Conservation (phyloP, 2,329 filamentous ascomycete genomes). For the Alternaria rosae region DNA sequence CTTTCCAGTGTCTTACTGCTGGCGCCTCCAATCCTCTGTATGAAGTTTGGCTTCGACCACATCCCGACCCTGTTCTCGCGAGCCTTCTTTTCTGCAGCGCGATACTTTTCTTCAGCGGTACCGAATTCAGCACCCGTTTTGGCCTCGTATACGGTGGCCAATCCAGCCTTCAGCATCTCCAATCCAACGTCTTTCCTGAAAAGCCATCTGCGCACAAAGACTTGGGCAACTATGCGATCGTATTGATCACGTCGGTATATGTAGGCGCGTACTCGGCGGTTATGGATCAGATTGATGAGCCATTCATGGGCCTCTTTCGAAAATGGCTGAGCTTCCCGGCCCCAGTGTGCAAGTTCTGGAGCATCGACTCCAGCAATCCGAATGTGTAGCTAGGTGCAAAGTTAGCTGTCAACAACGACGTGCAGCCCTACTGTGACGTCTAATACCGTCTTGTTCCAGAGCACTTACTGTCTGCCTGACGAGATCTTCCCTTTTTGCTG, state of each 20-base stretch:
- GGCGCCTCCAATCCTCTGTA: conserved; percentile 57
- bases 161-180: conserved; percentile 84
- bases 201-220: conserved; percentile 73
- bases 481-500: conserved; percentile 71
- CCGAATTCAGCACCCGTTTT: conserved; percentile 92
- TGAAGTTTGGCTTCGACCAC: conserved; percentile 66
- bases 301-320: conserved; percentile 81
- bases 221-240: conserved; percentile 86
- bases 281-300: conserved; percentile 75
- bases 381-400: conserved; percentile 73
- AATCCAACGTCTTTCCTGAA: conserved; percentile 82
- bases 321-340: conserved; percentile 83
- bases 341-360: conserved; percentile 92
- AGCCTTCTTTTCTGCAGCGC: conserved; percentile 66
- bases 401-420: conserved; percentile 19
- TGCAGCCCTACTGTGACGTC: neutral
- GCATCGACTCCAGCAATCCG: conserved; percentile 93
- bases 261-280: conserved; percentile 79
- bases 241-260: conserved; percentile 91
- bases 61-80: conserved; percentile 59
- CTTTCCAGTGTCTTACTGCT: conserved; percentile 70
- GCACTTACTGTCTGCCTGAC: conserved; percentile 75
- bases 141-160: conserved; percentile 93
- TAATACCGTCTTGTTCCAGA: neutral
- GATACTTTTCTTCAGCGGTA: conserved; percentile 67